Conservation (phyloP, 495 filamentous ascomycete genomes). For the Terfezia claveryi region DNA sequence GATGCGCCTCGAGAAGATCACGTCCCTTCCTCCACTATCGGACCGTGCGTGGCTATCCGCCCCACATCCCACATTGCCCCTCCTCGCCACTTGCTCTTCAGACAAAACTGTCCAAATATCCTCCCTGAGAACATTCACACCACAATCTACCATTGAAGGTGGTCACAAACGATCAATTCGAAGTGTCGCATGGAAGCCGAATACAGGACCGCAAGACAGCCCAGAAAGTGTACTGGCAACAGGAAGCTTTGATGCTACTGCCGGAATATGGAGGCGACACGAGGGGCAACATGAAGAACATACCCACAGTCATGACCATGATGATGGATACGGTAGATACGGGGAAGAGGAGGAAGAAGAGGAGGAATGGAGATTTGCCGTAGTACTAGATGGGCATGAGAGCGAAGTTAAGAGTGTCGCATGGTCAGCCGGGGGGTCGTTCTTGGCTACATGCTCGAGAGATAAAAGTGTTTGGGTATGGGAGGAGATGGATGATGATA, state of each 20-base stretch:
- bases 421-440: slow-evolving; percentile 57
- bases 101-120: slow-evolving; percentile 73
- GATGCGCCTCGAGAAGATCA: slow-evolving; percentile 18
- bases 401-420: slow-evolving; percentile 74
- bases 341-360: slow-evolving; percentile 31
- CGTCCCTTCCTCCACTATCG: slow-evolving; percentile 45
- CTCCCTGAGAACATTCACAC: slow-evolving; percentile 55
- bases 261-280: slow-evolving; percentile 63
- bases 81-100: slow-evolving; percentile 71
- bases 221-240: slow-evolving; percentile 63
- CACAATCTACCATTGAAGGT: slow-evolving; percentile 56
- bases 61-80: slow-evolving; percentile 66
- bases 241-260: slow-evolving; percentile 73
- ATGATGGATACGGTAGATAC: slow-evolving; percentile 8
- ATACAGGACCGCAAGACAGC: slow-evolving; percentile 19
- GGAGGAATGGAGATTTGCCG: slow-evolving; percentile 68
- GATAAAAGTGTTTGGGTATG: slow-evolving; percentile 98
- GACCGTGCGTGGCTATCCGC: slow-evolving; percentile 67
- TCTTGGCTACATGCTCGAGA: slow-evolving; percentile 69
- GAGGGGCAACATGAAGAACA: slow-evolving; percentile 24
- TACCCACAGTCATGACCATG: slow-evolving; percentile 7
- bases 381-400: slow-evolving; percentile 82
- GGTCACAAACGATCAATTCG: slow-evolving; percentile 79
- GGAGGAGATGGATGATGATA: slow-evolving; percentile 82
- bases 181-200: slow-evolving; percentile 64